Evolutionary conservation across 148 eudicot genomes (phyloP).

Genomic region (Limonium bicolor): DNA sequence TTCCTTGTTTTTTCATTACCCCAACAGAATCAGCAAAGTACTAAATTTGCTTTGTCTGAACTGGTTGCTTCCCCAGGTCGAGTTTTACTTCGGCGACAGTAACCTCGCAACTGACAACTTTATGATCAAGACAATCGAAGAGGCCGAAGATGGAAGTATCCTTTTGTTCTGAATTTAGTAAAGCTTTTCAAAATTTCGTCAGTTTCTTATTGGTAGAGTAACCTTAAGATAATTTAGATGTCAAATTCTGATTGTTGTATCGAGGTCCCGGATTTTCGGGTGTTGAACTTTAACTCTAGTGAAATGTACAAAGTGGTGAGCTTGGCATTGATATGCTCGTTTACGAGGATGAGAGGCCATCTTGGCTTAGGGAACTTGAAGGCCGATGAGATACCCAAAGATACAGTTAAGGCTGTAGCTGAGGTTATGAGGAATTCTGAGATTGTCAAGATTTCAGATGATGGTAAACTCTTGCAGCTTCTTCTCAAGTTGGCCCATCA

Average conservation of each 20-base stretch:
- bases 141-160: conserved; percentile 91
- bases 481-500: too few species aligned
- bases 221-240: neutral
- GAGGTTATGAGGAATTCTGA: conserved; percentile 53
- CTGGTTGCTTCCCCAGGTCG: conserved; percentile 57
- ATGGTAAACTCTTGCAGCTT: conserved; percentile 32
- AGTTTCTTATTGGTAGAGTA: neutral
- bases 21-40: neutral
- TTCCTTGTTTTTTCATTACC: neutral
- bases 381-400: conserved; percentile 61
- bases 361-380: conserved; percentile 53
- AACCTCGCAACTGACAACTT: conserved; percentile 74
- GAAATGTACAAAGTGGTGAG: conserved; percentile 52
- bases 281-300: conserved; percentile 42
- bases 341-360: conserved; percentile 69
- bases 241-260: neutral
- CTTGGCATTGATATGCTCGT: conserved; percentile 84
- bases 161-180: conserved; percentile 14
- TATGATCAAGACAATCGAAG: conserved; percentile 38
- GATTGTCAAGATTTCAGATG: conserved; percentile 66
- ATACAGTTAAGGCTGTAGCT: conserved; percentile 60
- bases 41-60: neutral
- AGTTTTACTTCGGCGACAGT: conserved; percentile 91
- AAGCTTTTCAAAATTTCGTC: neutral
- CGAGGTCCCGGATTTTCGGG: neutral